These are phyloP conservation scores for Mesembryanthemum crystallinum DNA, from an alignment of 148 eudicot species.

Conservation along the genomic window DNA sequence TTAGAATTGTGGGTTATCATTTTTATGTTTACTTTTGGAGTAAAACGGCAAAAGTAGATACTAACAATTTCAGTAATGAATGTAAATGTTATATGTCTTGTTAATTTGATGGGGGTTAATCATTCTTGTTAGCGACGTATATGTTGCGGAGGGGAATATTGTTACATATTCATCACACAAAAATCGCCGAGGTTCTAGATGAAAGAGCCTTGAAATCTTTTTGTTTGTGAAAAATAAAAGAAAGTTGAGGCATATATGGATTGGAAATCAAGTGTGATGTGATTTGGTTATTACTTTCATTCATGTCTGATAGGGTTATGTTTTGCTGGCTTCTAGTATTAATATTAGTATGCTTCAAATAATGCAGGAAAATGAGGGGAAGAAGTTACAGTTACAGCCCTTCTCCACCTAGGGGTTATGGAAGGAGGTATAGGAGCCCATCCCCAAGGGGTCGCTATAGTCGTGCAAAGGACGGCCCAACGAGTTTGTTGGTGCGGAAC, in stretches of 20 bases:
- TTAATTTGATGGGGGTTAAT: not conserved
- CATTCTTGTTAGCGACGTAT: no score
- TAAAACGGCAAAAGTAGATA: not conserved
- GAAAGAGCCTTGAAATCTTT: not conserved
- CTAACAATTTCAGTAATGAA: not conserved
- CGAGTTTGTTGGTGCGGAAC: constrained; percentile 83
- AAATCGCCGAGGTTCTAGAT: not conserved
- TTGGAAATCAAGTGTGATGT: not conserved
- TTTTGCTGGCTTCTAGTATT: no score
- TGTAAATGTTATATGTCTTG: not conserved
- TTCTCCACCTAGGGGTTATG: constrained; percentile 65
- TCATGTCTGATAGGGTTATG: not conserved
- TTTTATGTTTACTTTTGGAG: not conserved
- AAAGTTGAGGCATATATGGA: not conserved
- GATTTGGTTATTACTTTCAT: not conserved
- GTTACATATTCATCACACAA: not conserved
- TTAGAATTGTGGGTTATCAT: not conserved
- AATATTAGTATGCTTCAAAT: not conserved
- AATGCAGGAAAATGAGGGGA: constrained; percentile 56
- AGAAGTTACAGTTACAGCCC: constrained; percentile 92
- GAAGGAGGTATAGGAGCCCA: constrained; percentile 69
- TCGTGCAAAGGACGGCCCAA: constrained; percentile 58
- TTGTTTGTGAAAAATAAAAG: not conserved
- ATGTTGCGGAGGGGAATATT: no score
- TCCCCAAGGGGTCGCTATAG: constrained; percentile 65